Percentiles rank a stretch among this genome's conserved stretches.
Conservation (phyloP, 257 asterid species). For the Solanum habrochaites region DNA sequence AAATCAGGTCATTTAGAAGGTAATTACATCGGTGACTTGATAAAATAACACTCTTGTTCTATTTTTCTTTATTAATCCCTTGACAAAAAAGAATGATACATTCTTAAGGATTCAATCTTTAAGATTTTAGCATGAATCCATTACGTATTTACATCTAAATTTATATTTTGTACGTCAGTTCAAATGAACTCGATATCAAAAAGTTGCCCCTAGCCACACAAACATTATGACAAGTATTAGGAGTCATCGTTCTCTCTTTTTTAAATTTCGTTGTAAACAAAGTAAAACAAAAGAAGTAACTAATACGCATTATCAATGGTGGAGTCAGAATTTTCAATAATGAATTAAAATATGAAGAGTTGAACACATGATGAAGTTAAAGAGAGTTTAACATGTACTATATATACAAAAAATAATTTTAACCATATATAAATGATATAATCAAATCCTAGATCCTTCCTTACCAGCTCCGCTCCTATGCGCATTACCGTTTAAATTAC, state of each 20-base stretch:
- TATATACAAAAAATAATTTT: too few species aligned
- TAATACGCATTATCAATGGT: neutral
- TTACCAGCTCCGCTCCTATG: too few species aligned
- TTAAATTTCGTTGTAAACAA: too few species aligned
- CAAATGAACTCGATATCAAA: neutral
- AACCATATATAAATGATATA: too few species aligned
- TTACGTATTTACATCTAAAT: neutral
- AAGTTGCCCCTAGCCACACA: neutral
- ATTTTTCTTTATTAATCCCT: neutral
- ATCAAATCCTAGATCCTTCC: too few species aligned
- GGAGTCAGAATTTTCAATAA: too few species aligned
- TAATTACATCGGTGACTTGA: neutral
- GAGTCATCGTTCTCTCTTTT: too few species aligned
- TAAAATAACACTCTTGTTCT: neutral
- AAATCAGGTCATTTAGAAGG: neutral
- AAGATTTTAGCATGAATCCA: neutral
- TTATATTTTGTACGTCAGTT: neutral
- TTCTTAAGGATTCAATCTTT: neutral
- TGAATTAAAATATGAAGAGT: too few species aligned
- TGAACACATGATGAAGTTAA: too few species aligned
- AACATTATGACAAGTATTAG: neutral
- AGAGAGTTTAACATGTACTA: too few species aligned
- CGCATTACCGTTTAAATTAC: neutral
- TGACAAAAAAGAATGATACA: neutral
- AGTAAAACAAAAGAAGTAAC: neutral